Evolutionary conservation across 441 rosid species (phyloP), one percentile per base, ranked within the genome.

Genomic region (Gossypium lobatum): DNA sequence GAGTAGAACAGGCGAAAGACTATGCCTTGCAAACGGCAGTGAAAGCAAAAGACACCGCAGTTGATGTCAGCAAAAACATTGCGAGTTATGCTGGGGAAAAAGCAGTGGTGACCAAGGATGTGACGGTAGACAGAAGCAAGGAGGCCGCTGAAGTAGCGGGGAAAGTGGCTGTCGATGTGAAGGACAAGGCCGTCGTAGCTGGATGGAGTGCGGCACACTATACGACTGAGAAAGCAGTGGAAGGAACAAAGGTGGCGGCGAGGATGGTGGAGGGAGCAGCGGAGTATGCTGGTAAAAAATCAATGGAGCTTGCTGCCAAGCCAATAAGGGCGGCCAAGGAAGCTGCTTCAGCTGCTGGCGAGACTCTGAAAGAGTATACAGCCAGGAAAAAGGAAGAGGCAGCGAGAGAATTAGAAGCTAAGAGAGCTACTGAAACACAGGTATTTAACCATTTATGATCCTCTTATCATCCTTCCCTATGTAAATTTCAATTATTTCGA

Each of bases 201-300:
- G 93, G 92, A 2, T 91, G 95, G 95, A 84, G 83, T 0, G 91
- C 93, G 0, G 93, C 91, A 0, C 90, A 93, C 74, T 86, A 78
- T 73, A 85, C 93, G 0, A 82, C 96, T 0, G 91, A 91, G 81
- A 88, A 85, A 53, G 79, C 85, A 0, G 89, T 88, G 78, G 92
- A 88, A 70, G 97, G 92, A 66, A 90, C 91, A 0, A 85, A 84
- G 75, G 84, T 75, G 0, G 94, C 86, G 0, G 88, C 85, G 0
- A 76, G 85, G 61, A 21, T 4, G 31, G 69, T 64, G 53, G 69
- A 39, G 53, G 69, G 31, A 64, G 89, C 78, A 75, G 95, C 86
- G 2, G 90, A 77, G 34, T 80, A 82, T 54, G 79, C 82, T 2
- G 88, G 90, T 0, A 81, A 84, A 4, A 89, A 84, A 70, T 80